Percentiles rank a stretch among this genome's conserved stretches.
phyloP scores from a whole-genome alignment of 257 asterid genomes.

The Nicotiana otophora region DNA sequence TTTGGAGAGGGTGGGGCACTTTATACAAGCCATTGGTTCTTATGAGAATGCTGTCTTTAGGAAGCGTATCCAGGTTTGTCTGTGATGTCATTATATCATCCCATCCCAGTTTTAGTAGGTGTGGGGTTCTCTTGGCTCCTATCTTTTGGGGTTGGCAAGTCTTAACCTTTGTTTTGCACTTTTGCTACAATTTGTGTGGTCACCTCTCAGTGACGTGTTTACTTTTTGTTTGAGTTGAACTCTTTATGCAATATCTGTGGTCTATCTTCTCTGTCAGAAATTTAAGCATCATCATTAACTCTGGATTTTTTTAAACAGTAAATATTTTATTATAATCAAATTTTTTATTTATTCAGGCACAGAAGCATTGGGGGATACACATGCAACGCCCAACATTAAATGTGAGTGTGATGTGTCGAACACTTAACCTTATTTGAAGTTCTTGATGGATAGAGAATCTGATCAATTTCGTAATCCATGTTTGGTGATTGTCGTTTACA shows the following conservation, averaged over 20 bases:
- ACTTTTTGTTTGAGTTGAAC: too few species aligned
- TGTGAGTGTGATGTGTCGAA: slow-evolving; percentile 15
- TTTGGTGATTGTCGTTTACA: slow-evolving; percentile 13
- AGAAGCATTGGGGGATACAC: slow-evolving; percentile 14
- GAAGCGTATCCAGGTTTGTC: slow-evolving; percentile 43
- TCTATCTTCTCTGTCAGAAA: too few species aligned
- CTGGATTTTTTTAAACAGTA: too few species aligned
- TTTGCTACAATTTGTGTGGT: background rate
- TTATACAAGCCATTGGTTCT: slow-evolving; percentile 44
- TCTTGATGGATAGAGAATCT: slow-evolving; percentile 9
- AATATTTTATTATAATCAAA: too few species aligned
- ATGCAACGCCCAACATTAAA: slow-evolving; percentile 12
- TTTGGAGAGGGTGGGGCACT: slow-evolving; percentile 45
- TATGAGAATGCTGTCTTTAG: slow-evolving; percentile 42
- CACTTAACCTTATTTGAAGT: background rate
- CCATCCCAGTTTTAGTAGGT: too few species aligned
- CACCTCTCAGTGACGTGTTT: too few species aligned
- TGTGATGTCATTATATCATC: background rate
- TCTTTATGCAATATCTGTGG: too few species aligned
- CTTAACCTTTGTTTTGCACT: background rate
- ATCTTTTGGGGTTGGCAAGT: too few species aligned
- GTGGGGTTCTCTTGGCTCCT: too few species aligned
- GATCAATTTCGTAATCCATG: slow-evolving; percentile 8
- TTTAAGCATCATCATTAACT: too few species aligned
- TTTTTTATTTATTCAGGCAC: slow-evolving; percentile 20